Conservation (phyloP, 2,329 filamentous ascomycete genomes). For the Botrytis tulipae region DNA sequence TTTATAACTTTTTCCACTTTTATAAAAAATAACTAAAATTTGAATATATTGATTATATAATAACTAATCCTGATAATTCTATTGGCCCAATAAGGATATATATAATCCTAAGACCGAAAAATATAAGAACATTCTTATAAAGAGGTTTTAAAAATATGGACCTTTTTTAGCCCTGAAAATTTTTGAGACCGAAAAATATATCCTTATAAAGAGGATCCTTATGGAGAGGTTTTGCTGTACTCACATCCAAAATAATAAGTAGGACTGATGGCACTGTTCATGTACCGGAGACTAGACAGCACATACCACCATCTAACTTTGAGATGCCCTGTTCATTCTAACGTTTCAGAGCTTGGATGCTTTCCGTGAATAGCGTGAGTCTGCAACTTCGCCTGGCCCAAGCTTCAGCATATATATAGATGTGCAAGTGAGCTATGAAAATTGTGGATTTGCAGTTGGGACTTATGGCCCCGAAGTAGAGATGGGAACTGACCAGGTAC, state of each 20-base stretch:
- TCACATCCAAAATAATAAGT: background rate
- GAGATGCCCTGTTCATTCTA: background rate
- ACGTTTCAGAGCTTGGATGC: background rate
- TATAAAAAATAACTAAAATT: too few relatives aligned
- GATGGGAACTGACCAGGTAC: background rate
- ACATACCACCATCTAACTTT: background rate
- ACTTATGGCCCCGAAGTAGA: background rate
- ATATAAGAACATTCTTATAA: too few relatives aligned
- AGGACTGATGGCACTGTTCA: background rate
- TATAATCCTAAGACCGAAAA: too few relatives aligned
- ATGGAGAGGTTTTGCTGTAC: too few relatives aligned
- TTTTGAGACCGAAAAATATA: too few relatives aligned
- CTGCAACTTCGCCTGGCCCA: background rate
- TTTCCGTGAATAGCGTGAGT: background rate
- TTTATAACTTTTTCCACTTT: too few relatives aligned
- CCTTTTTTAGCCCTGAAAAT: too few relatives aligned
- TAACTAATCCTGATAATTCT: too few relatives aligned
- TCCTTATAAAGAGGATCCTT: too few relatives aligned
- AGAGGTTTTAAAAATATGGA: too few relatives aligned
- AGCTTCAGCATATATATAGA: background rate
- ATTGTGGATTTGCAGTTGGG: background rate
- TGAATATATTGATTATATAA: too few relatives aligned
- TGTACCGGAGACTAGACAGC: background rate
- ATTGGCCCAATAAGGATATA: too few relatives aligned
- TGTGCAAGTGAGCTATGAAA: background rate